These are phyloP conservation scores for Sedum album DNA, from an alignment of 164 flowering plant genomes.

Conservation along the genomic window DNA sequence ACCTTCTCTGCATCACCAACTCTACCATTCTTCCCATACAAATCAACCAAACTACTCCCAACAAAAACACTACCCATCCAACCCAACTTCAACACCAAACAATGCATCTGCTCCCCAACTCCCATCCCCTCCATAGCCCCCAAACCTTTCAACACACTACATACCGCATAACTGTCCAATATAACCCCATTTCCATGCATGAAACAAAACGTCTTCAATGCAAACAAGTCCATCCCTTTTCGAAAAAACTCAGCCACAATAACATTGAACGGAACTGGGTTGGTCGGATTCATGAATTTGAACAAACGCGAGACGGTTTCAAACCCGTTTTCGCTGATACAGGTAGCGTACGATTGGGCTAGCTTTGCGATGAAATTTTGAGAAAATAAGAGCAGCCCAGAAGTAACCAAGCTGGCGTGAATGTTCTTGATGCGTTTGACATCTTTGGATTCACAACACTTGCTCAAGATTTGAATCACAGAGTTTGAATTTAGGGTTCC, in stretches of 20 bases:
- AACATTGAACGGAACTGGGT: slow-evolving; percentile 7
- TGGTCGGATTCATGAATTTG: background rate
- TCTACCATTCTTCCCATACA: slow-evolving; percentile 1
- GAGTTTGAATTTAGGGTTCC: slow-evolving; percentile 3
- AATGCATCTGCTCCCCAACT: slow-evolving; percentile 7
- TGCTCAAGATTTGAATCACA: slow-evolving; percentile 9
- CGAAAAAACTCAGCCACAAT: background rate
- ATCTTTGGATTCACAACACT: background rate
- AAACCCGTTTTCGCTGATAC: slow-evolving; percentile 1
- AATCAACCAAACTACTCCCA: slow-evolving; percentile 11
- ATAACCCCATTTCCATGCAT: slow-evolving; percentile 10
- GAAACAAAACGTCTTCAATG: slow-evolving; percentile 5
- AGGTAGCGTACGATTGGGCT: slow-evolving; percentile 1
- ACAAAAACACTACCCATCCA: slow-evolving; percentile 7
- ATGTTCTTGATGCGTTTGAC: background rate
- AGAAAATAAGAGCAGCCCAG: background rate
- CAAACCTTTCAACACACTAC: slow-evolving; percentile 1
- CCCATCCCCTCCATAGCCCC: background rate
- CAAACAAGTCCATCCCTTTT: background rate
- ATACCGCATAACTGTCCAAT: slow-evolving; percentile 4
- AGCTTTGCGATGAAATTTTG: slow-evolving; percentile 1
- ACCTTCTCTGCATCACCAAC: slow-evolving; percentile 11
- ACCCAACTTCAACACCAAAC: slow-evolving; percentile 6
- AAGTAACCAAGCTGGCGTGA: background rate
- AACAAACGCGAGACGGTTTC: background rate